These are phyloP conservation scores for Boehmeria nivea DNA, from an alignment of 306 rosid genomes.

Conservation along the genomic window DNA sequence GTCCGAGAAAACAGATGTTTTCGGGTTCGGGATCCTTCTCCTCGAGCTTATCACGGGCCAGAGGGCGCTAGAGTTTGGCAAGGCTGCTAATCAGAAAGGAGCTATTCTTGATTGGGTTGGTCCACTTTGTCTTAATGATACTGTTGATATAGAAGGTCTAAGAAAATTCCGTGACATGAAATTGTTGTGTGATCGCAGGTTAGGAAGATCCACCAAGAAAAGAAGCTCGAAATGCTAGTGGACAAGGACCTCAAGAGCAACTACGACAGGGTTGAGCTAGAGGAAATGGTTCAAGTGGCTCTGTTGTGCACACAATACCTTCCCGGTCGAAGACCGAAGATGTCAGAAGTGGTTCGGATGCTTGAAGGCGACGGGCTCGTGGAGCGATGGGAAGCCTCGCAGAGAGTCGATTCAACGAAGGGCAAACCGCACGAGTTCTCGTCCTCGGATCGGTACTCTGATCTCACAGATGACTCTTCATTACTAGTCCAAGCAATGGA, in stretches of 20 bases:
- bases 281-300: constrained; percentile 87
- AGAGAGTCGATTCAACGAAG: constrained; percentile 49
- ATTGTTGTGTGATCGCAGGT: constrained; percentile 42
- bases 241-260: constrained; percentile 75
- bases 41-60: constrained; percentile 88
- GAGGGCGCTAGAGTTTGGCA: constrained; percentile 84
- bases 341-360: constrained; percentile 92
- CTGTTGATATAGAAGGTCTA: neutral
- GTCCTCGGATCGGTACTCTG: constrained; percentile 72
- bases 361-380: constrained; percentile 97
- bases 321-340: constrained; percentile 76
- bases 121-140: neutral
- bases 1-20: constrained; percentile 92
- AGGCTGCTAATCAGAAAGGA: constrained; percentile 83
- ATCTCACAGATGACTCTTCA: constrained; percentile 87
- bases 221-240: constrained; percentile 70
- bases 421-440: constrained; percentile 60
- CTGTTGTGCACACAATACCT: constrained; percentile 86
- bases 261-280: constrained; percentile 76
- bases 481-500: constrained; percentile 95
- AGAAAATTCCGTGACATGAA: too few species aligned
- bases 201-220: constrained; percentile 70
- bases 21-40: constrained; percentile 85
- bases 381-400: constrained; percentile 91
- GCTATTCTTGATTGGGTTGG: constrained; percentile 94